Conservation (phyloP, 805 yeast species). For the Cyberlindnera xylosilytica region DNA sequence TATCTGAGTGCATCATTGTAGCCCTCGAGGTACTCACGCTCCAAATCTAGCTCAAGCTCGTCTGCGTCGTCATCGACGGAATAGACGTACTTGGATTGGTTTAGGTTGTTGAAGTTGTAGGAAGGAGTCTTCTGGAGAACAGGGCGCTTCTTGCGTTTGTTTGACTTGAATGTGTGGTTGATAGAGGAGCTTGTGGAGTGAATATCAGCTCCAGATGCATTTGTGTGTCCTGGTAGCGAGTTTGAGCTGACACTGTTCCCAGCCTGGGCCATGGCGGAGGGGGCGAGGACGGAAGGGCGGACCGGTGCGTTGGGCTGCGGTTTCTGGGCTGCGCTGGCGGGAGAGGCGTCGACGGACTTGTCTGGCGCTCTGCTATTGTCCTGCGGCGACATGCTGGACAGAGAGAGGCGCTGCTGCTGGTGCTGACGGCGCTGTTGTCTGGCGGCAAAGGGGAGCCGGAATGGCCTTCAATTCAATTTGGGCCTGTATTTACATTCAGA, state of each 20-base stretch:
- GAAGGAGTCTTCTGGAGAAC: conserved; percentile 21
- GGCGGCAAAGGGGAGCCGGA: too few relatives aligned
- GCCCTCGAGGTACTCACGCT: conserved; percentile 66
- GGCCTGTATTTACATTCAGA: too few relatives aligned
- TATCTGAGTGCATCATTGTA: conserved; percentile 65
- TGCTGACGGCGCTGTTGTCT: too few relatives aligned
- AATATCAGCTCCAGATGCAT: conserved; percentile 11
- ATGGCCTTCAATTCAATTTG: too few relatives aligned
- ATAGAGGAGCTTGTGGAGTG: conserved; percentile 16
- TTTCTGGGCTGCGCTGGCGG: background rate
- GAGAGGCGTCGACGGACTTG: background rate
- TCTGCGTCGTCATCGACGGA: conserved; percentile 82
- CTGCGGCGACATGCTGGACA: background rate
- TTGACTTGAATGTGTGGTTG: conserved; percentile 11
- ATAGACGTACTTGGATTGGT: conserved; percentile 40
- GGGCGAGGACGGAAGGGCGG: background rate
- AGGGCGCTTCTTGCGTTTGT: conserved; percentile 25
- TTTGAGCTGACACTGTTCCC: conserved; percentile 2
- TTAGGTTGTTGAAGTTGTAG: conserved; percentile 11
- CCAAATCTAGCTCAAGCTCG: conserved; percentile 61
- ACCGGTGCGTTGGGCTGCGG: background rate
- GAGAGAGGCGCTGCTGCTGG: too few relatives aligned
- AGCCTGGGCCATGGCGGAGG: background rate
- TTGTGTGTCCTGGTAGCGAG: background rate
- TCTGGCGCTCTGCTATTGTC: background rate